Conservation (phyloP, 164 flowering plant species). For the Macadamia tetraphylla region DNA sequence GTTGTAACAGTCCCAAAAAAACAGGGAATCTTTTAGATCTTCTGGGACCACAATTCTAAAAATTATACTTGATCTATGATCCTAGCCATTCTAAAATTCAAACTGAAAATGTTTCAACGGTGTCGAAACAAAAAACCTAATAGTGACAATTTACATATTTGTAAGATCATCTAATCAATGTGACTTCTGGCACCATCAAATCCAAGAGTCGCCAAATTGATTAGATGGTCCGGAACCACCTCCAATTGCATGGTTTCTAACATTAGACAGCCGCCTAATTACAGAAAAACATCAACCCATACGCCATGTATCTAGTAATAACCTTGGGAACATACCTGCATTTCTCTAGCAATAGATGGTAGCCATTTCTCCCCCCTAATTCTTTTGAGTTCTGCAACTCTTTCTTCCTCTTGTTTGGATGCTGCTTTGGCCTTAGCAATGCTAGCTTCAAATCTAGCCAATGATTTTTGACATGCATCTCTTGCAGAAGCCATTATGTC, state of each 20-base stretch:
- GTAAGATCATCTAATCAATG: background rate
- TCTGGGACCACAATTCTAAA: too few species aligned
- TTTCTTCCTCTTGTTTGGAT: conserved; percentile 76
- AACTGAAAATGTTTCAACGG: too few species aligned
- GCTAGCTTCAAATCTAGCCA: conserved; percentile 59
- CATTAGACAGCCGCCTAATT: background rate
- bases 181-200: background rate
- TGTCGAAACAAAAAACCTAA: too few species aligned
- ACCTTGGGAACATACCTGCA: conserved; percentile 23
- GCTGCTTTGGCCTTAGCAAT: conserved; percentile 63
- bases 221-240: background rate
- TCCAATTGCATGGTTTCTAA: background rate
- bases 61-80: too few species aligned
- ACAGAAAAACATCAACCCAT: background rate
- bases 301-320: background rate
- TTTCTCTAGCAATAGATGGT: conserved; percentile 69
- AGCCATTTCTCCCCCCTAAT: conserved; percentile 95
- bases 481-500: conserved; percentile 63
- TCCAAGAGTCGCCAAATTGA: background rate
- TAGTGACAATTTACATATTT: too few species aligned
- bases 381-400: conserved; percentile 73
- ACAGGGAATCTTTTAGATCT: too few species aligned
- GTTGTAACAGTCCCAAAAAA: too few species aligned
- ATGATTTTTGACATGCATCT: conserved; percentile 43
- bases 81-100: too few species aligned